These are phyloP conservation scores for Candida coquimbonensis DNA, from an alignment of 805 yeast genomes.

Conservation along the genomic window DNA sequence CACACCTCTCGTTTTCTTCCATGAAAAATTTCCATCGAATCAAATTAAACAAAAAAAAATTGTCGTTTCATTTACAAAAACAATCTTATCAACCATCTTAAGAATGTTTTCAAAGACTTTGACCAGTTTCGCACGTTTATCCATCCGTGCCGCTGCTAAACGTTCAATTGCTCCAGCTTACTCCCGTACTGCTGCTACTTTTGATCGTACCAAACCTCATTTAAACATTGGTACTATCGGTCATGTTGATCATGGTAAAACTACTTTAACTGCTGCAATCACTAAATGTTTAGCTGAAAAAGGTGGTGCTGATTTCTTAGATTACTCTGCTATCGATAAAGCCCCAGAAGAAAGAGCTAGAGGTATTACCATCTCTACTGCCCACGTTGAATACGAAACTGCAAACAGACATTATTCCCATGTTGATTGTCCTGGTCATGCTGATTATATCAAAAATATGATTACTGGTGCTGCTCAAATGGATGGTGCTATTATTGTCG, in stretches of 20 bases:
- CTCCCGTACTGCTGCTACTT: conserved; percentile 53
- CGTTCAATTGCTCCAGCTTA: conserved; percentile 12
- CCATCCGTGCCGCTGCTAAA: conserved; percentile 10
- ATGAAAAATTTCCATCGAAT: not conserved
- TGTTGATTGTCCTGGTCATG: conserved; percentile 98
- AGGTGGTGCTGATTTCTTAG: conserved; percentile 93
- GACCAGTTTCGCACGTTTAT: conserved; percentile 10
- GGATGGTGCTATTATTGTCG: conserved; percentile 99
- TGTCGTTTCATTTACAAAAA: not conserved
- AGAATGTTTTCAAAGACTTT: conserved; percentile 8
- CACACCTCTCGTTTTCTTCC: no score
- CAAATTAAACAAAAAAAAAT: not conserved
- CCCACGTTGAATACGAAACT: conserved; percentile 96
- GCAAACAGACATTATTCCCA: conserved; percentile 94
- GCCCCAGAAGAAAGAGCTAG: conserved; percentile 99
- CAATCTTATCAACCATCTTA: not conserved
- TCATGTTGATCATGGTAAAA: conserved; percentile 98
- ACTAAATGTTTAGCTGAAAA: conserved; percentile 83
- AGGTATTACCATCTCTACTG: conserved; percentile 97
- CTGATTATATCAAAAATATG: conserved; percentile 98
- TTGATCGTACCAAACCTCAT: conserved; percentile 94
- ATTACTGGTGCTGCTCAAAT: conserved; percentile 99
- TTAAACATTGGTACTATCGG: conserved; percentile 97
- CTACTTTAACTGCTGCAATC: conserved; percentile 97
- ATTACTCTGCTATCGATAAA: conserved; percentile 87